Conservation (phyloP, 441 rosid species). For the Omphalea diandra region DNA sequence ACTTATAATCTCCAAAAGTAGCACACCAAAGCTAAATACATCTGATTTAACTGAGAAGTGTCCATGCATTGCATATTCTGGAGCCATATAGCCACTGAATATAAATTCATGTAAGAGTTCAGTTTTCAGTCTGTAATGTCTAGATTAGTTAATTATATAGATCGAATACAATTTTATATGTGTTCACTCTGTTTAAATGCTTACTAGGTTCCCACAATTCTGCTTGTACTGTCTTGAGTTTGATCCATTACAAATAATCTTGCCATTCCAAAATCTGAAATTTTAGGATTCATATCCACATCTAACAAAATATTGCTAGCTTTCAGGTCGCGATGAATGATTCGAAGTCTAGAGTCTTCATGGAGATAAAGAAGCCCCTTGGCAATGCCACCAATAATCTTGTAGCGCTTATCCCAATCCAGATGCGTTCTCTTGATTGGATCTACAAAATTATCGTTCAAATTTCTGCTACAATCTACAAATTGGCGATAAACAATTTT, state of each 20-base stretch:
- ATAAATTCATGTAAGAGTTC: too few species aligned
- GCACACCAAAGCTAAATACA: too few species aligned
- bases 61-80: too few species aligned
- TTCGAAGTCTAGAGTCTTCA: slow-evolving; percentile 24
- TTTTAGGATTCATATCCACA: slow-evolving; percentile 26
- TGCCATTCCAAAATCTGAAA: slow-evolving; percentile 35
- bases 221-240: slow-evolving; percentile 15
- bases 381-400: slow-evolving; percentile 16
- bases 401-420: slow-evolving; percentile 26
- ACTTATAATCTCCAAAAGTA: too few species aligned
- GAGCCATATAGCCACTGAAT: too few species aligned
- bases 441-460: background rate
- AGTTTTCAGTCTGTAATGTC: too few species aligned
- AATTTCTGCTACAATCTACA: background rate
- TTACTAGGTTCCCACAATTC: slow-evolving; percentile 27
- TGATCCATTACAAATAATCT: slow-evolving; percentile 19
- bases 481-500: too few species aligned
- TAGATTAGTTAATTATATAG: too few species aligned
- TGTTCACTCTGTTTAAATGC: too few species aligned
- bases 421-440: slow-evolving; percentile 13
- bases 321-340: slow-evolving; percentile 28
- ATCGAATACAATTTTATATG: too few species aligned
- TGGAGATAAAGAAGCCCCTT: slow-evolving; percentile 30
- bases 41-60: too few species aligned
- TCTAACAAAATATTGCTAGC: slow-evolving; percentile 21